Conservation (phyloP, 305 asterid genomes). For the Solanum hybrid region DNA sequence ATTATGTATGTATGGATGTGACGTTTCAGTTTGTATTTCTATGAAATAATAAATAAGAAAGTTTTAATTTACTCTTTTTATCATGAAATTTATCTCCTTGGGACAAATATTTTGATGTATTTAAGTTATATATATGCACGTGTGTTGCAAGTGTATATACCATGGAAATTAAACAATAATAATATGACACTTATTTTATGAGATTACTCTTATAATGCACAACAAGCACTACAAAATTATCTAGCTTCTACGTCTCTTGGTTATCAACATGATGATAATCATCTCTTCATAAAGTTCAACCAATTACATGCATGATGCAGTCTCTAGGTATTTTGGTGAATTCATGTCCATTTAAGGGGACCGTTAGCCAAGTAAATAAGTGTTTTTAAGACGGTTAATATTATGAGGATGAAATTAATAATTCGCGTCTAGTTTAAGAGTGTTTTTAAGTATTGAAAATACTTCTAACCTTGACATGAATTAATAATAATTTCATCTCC, state of each 20-base stretch:
- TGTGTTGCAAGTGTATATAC: neutral
- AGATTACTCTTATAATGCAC: neutral
- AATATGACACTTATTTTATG: neutral
- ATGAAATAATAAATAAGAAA: neutral
- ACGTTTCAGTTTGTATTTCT: neutral
- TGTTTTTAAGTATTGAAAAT: too few relatives aligned
- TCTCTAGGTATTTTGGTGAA: neutral
- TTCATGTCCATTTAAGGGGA: neutral
- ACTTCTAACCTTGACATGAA: too few relatives aligned
- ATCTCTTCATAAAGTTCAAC: neutral
- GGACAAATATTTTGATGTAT: neutral
- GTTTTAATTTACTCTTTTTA: neutral
- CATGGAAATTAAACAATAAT: too few relatives aligned
- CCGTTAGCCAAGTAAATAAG: neutral
- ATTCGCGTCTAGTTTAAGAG: neutral
- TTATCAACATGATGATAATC: neutral
- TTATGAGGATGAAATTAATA: neutral
- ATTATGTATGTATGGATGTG: neutral
- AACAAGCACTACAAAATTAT: neutral
- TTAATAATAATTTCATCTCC: too few relatives aligned
- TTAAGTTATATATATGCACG: neutral
- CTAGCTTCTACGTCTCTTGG: neutral
- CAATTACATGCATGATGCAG: neutral
- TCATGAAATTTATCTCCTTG: neutral
- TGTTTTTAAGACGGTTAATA: too few relatives aligned